Percentiles rank a stretch among this genome's conserved stretches.
Evolutionary conservation across 1,139 yeast genomes (phyloP).

Genomic region (Ogataea hybrid): DNA sequence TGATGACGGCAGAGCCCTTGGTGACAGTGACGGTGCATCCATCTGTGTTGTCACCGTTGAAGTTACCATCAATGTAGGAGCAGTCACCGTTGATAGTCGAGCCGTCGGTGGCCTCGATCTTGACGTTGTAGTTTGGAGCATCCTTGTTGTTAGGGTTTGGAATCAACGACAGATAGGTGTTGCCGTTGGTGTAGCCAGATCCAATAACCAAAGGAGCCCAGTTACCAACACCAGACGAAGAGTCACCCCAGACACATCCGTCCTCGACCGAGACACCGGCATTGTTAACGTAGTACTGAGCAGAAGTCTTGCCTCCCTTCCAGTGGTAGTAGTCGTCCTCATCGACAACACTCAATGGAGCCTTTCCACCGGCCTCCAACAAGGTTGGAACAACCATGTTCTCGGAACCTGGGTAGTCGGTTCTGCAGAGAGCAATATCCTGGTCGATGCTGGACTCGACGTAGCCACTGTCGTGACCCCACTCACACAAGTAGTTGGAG

Average conservation of each 20-base stretch:
- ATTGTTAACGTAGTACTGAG: conserved; percentile 95
- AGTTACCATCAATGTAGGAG: conserved; percentile 73
- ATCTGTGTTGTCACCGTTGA: conserved; percentile 62
- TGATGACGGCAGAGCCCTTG: conserved; percentile 73
- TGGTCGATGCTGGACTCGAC: conserved; percentile 64
- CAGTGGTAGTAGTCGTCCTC: conserved; percentile 74
- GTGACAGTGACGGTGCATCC: conserved; percentile 96
- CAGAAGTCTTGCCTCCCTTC: conserved; percentile 81
- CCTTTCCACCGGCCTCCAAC: conserved; percentile 62
- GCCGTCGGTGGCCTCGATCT: conserved; percentile 74
- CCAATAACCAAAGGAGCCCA: conserved; percentile 98
- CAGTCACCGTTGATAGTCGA: conserved; percentile 72
- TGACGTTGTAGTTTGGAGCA: conserved; percentile 80
- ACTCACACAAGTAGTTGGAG: conserved; percentile 68
- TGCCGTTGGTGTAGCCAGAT: conserved; percentile 79
- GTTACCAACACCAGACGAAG: conserved; percentile 85
- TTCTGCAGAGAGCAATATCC: conserved; percentile 87
- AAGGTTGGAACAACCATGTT: conserved; percentile 94
- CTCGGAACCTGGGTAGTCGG: conserved; percentile 99
- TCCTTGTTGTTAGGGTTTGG: conserved; percentile 89
- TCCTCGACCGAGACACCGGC: conserved; percentile 88
- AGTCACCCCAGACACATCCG: conserved; percentile 91
- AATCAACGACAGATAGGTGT: conserved; percentile 83
- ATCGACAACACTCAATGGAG: conserved; percentile 77
- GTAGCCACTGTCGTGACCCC: conserved; percentile 71